Evolutionary conservation across 345 rosid genomes (phyloP).

Genomic region (Laguncularia racemosa): DNA sequence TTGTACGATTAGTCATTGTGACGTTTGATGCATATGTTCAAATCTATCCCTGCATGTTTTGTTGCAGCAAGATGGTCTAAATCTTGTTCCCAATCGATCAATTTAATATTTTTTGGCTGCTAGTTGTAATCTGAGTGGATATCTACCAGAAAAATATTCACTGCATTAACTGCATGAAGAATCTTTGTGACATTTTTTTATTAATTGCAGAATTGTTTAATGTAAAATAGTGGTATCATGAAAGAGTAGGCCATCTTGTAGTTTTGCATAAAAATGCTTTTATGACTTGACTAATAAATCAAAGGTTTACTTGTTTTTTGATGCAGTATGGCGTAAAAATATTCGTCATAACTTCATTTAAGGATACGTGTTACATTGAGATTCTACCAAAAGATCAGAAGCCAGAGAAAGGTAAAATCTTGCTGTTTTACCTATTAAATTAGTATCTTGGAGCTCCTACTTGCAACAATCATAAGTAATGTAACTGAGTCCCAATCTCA

Average conservation of each 20-base stretch:
- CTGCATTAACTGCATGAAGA: background rate
- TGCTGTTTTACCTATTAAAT: slow-evolving; percentile 4
- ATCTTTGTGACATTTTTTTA: background rate
- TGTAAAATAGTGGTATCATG: no score
- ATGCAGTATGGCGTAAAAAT: slow-evolving; percentile 70
- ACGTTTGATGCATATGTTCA: background rate
- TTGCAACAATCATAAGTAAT: no score
- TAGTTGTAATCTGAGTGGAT: no score
- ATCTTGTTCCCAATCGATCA: no score
- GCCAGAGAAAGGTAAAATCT: slow-evolving; percentile 50
- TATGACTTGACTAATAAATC: background rate
- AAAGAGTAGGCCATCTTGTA: background rate
- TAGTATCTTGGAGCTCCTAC: background rate
- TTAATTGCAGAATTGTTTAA: no score
- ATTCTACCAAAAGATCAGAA: slow-evolving; percentile 65
- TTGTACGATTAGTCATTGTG: background rate
- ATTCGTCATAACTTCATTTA: slow-evolving; percentile 76
- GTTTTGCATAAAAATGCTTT: slow-evolving; percentile 1
- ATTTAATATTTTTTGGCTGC: no score
- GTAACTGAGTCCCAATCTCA: no score
- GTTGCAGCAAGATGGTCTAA: no score
- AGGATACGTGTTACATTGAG: slow-evolving; percentile 83
- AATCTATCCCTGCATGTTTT: no score
- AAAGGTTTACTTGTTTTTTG: background rate
- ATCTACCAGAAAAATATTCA: no score